Evolutionary conservation across 2,329 filamentous ascomycete genomes (phyloP), one percentile per base, ranked within the genome.

Genomic region (Talaromyces sp.): DNA sequence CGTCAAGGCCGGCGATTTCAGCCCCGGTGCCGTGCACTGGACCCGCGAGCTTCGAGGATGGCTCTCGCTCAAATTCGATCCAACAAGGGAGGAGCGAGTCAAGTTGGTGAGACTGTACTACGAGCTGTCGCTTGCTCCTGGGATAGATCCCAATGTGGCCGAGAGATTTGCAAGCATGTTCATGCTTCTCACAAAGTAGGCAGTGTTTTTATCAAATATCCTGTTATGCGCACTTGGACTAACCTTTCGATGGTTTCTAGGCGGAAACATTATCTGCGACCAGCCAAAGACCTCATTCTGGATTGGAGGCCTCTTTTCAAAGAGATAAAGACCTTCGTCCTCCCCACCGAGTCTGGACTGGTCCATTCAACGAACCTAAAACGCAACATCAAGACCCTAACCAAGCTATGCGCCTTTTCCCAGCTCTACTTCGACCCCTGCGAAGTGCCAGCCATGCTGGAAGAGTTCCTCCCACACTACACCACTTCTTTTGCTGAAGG

Each of bases 81-180:
- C 96, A 72, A 91, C 91, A 54, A 86, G 90, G 68, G 88, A 89
- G 72, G 87, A 92, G 66, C 85, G 95, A 61, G 87, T 92, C 54
- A 91, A 86, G 74, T 84, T 99, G 31, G 90, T 94, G 31, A 90
- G 88, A 77, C 82, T 99, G 41, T 99, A 97, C 78, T 99, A 96
- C 77, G 92, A 96, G 77, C 88, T 99, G 61, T 84, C 91, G 5
- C 82, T 99, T 62, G 91, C 94, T 29, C 94, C 93, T 0, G 94
- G 95, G 3, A 82, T 99, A 59, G 93, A 97, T 70, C 84, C 85
- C 56, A 83, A 83, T 61, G 87, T 92, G 9, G 85, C 91, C 4
- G 95, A 99, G 76, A 86, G 93, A 62, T 99, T 99, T 73, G 85
- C 93, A 52, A 94, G 91, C 80, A 97, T 97, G 92, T 93, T 97